Percentiles rank a stretch among this genome's conserved stretches.
Conservation (phyloP, 352 stramenopile species). For the Globisporangium cystogenes region DNA sequence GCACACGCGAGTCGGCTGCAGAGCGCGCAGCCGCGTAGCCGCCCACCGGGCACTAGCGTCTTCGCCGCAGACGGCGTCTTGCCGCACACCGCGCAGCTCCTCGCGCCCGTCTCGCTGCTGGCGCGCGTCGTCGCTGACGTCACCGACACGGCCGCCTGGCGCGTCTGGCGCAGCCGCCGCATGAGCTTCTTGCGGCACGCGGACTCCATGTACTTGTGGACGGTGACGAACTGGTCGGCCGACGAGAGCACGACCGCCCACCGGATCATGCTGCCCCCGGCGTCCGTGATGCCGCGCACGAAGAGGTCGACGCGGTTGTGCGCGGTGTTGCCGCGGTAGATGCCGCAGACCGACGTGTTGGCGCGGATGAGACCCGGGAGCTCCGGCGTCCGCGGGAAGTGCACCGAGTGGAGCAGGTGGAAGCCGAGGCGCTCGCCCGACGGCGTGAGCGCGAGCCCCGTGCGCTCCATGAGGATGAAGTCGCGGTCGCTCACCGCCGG, state of each 20-base stretch:
- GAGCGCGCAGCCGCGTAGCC: too few relatives aligned
- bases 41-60: too few relatives aligned
- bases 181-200: conserved; percentile 6
- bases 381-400: conserved; percentile 12
- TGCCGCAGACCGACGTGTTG: conserved; percentile 15
- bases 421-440: conserved; percentile 9
- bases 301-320: conserved; percentile 8
- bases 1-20: conserved; percentile 1
- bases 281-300: conserved; percentile 4
- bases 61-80: too few relatives aligned
- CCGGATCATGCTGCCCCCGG: conserved; percentile 26
- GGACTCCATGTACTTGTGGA: conserved; percentile 4
- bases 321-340: conserved; percentile 6
- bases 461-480: conserved; percentile 16
- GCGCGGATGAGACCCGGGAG: conserved; percentile 14
- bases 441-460: conserved; percentile 4
- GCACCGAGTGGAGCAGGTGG: conserved; percentile 13
- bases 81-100: too few relatives aligned
- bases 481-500: conserved; percentile 8
- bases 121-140: too few relatives aligned
- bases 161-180: conserved; percentile 3
- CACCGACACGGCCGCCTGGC: too few relatives aligned
- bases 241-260: conserved; percentile 35
- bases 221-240: conserved; percentile 5
- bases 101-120: too few relatives aligned